These are phyloP conservation scores for Aspergillus brunneoviolaceus DNA, from an alignment of 2,329 filamentous ascomycete species.

Conservation along the genomic window DNA sequence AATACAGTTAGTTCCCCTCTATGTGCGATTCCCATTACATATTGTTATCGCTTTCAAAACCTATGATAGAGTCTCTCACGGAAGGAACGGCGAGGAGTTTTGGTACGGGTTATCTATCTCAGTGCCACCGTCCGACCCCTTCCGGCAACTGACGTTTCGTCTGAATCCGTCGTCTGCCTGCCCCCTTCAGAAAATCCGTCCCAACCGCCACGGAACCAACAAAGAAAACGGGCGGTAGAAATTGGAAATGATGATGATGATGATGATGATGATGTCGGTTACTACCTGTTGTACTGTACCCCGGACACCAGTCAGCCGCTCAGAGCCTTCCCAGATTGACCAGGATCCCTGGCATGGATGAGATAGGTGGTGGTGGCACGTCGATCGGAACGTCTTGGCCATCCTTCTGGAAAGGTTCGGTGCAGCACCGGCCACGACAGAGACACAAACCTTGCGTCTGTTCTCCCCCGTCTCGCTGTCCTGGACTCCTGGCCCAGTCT, in stretches of 20 bases:
- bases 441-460: background rate
- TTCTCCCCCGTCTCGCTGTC: background rate
- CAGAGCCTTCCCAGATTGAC: slow-evolving; percentile 5
- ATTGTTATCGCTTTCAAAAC: background rate
- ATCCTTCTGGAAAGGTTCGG: slow-evolving; percentile 37
- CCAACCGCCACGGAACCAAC: background rate
- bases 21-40: background rate
- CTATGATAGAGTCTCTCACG: background rate
- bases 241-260: background rate
- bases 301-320: background rate
- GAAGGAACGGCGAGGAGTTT: background rate
- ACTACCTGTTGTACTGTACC: slow-evolving; percentile 5
- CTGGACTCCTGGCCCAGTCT: background rate
- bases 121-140: slow-evolving; percentile 4
- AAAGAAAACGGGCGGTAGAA: background rate
- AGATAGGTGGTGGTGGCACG: slow-evolving; percentile 16
- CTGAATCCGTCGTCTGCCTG: slow-evolving; percentile 5
- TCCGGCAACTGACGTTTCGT: slow-evolving; percentile 6
- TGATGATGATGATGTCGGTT: slow-evolving; percentile 8
- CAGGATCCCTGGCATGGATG: slow-evolving; percentile 2
- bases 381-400: slow-evolving; percentile 20
- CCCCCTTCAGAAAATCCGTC: background rate
- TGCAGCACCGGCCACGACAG: slow-evolving; percentile 23
- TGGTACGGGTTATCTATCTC: background rate
- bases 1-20: background rate